These are phyloP conservation scores for Hanseniaspora thailandica DNA, from an alignment of 805 yeast species.

Conservation along the genomic window DNA sequence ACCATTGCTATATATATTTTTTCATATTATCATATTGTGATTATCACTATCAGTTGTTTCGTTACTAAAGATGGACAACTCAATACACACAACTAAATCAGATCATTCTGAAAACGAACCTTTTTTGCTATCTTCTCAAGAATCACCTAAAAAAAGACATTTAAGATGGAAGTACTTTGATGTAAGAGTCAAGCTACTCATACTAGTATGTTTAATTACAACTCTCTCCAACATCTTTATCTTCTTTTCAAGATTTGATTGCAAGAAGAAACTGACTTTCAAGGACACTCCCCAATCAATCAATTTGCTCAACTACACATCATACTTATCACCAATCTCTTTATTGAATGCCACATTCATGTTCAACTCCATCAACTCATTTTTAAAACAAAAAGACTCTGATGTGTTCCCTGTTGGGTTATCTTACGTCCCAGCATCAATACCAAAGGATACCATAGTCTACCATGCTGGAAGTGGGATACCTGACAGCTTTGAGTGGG, in stretches of 20 bases:
- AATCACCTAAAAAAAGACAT: background rate
- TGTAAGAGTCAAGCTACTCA: conserved; percentile 1
- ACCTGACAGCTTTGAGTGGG: conserved; percentile 46
- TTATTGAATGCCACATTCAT: conserved; percentile 42
- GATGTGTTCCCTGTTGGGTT: conserved; percentile 48
- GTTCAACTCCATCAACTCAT: conserved; percentile 44
- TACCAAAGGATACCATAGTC: conserved; percentile 47
- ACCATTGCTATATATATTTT: too few relatives aligned
- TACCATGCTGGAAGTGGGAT: conserved; percentile 44
- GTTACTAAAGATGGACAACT: background rate
- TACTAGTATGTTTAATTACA: background rate
- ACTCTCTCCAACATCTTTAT: background rate
- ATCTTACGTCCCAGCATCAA: conserved; percentile 45
- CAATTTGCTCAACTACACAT: conserved; percentile 20
- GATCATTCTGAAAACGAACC: background rate
- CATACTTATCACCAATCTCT: conserved; percentile 29
- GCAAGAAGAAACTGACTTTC: background rate
- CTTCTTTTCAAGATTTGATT: background rate
- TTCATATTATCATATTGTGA: too few relatives aligned
- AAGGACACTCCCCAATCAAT: background rate
- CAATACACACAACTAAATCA: background rate
- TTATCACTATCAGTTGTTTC: too few relatives aligned
- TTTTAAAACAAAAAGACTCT: conserved; percentile 40
- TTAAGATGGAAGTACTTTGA: background rate
- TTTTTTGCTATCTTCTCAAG: background rate